Evolutionary conservation across 192 early-diverging fungal species (phyloP), one percentile per base, ranked within the genome.

Genomic region (Pecoramyces ruminantium): DNA sequence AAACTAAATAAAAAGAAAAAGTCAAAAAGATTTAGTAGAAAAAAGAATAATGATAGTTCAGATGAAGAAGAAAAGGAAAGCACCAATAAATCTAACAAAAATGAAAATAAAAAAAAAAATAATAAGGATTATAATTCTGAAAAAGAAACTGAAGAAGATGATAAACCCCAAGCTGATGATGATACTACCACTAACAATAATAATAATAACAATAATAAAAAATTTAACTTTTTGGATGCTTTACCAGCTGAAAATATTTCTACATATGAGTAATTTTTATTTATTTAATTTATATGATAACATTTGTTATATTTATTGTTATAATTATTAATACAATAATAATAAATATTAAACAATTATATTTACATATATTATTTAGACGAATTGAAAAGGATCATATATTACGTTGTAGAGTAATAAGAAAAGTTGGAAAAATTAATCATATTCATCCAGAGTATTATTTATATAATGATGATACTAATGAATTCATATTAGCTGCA

Each of bases 381-480:
- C 51, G 51, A n/a, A 67, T 67, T 67, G 51, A 67, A n/a, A n/a
- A n/a, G 4, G 9, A 21, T n/a, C 51, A 67, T 67, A 67, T 67
- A 25, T 21, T 67, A 25, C 51, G 51, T 67, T 67, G 51, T 27
- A 25, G 51, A 67, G 51, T 67, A 67, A 67, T 67, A n/a, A 67
- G 51, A 67, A 67, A 67, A 67, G 51, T 67, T 11, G 51, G 51
- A n/a, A 67, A 67, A 67, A 67, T 67, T n/a, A 67, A n/a, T 67
- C 51, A 67, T 67, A 67, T 67, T 16, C 83, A 86, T 77, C 89
- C 90, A n/a, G 88, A 85, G 6, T 91, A 87, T 83, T 86, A 83
- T 78, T 81, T 91, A 12, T 85, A 89, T 83, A 91, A 91, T 81
- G 89, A 91, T 82, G 83, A 83, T 18, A 87, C 90, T 80, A 87